Evolutionary conservation across 2,329 filamentous ascomycete genomes (phyloP).

Genomic region (Albophoma yamanashiensis): DNA sequence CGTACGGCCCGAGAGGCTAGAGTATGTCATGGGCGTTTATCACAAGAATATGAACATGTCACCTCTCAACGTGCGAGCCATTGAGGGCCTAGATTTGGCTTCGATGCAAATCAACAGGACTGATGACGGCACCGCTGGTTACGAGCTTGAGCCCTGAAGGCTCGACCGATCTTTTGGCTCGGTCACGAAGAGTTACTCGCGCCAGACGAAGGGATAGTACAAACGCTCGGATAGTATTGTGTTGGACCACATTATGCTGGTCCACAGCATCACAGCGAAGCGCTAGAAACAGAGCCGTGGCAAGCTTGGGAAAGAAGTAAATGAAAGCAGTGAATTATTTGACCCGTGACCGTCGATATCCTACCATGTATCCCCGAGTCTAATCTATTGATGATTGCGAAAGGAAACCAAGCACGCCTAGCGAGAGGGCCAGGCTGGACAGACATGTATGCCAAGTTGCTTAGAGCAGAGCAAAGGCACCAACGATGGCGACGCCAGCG

Average conservation of each 20-base stretch:
- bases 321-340: neutral
- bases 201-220: neutral
- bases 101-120: conserved; percentile 6
- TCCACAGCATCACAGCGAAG: neutral
- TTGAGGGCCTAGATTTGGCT: conserved; percentile 10
- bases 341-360: neutral
- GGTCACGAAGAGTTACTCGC: neutral
- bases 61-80: conserved; percentile 13
- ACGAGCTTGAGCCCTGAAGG: conserved; percentile 3
- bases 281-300: neutral
- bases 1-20: conserved; percentile 12
- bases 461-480: neutral
- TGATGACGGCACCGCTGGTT: conserved; percentile 15
- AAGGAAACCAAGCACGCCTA: neutral
- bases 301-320: neutral
- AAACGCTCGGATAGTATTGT: neutral
- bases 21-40: conserved; percentile 9
- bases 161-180: neutral
- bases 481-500: neutral
- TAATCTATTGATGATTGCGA: neutral
- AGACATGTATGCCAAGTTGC: neutral
- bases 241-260: neutral
- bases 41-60: conserved; percentile 12
- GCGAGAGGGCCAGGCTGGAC: neutral
- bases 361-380: neutral